Evolutionary conservation across 2,329 filamentous ascomycete species (phyloP), one percentile per base, ranked within the genome.

Genomic region (Colletotrichum nymphaeae): DNA sequence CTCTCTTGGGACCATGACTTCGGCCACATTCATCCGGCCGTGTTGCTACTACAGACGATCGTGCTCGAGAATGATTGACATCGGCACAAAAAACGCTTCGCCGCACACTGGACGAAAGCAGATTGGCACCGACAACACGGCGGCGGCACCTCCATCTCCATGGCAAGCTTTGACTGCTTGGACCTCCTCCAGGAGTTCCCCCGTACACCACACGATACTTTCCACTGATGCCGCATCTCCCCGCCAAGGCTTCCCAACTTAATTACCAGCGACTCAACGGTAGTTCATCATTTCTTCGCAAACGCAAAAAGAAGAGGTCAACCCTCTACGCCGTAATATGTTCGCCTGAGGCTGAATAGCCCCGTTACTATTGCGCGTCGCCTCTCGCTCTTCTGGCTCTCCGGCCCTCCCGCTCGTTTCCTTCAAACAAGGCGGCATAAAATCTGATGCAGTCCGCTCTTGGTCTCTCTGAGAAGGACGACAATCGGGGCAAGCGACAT

Each of bases 91-190:
- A 22, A 26, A 24, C 59, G 59, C 70, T 53, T 70, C 60, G 32
- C 67, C 70, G 60, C 26, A 70, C 62, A 66, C 37, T 60, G 62
- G 71, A 73, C 66, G 67, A 73, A 60, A 62, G 67, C 53, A 62
- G 58, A 62, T 56, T 52, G 53, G 42, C 70, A 66, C 67, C 70
- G 56, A 71, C 60, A 32, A 42, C 55, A 60, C 62, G 67, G 71
- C 67, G 24, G 14, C 55, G 59, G 53, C 69, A 64, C 49, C 56
- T 46, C 67, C 59, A 71, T 73, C 71, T 46, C 71, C 71, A 71
- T 73, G 67, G 71, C 71, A 73, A 71, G 71, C 71, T 71, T 73
- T 64, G 71, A 73, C 67, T 71, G 67, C 60, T 70, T 62, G 63
- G 60, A 22, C 67, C 71, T 70, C 60, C 35, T 66, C 22, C 67